Percentiles rank a stretch among this genome's conserved stretches.
Evolutionary conservation across 2,329 filamentous ascomycete genomes (phyloP).

Genomic region (Alternaria burnsii): DNA sequence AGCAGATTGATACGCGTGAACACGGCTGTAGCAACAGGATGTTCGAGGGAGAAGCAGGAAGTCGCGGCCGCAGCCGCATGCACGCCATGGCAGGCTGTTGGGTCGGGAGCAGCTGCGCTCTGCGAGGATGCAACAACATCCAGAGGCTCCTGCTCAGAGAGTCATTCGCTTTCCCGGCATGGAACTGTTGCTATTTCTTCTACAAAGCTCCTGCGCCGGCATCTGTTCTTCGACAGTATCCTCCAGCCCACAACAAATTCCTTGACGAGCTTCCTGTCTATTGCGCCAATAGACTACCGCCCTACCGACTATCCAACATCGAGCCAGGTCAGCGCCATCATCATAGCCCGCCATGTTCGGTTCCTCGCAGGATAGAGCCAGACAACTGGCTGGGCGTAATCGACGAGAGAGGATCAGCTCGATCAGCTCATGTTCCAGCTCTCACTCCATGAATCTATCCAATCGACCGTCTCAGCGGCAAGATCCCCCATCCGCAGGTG

Average conservation of each 20-base stretch:
- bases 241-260: conserved; percentile 11
- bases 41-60: background rate
- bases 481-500: background rate
- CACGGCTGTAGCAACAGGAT: background rate
- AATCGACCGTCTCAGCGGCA: conserved; percentile 18
- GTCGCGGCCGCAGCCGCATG: background rate
- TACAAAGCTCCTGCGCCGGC: background rate
- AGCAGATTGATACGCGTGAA: background rate
- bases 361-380: conserved; percentile 45
- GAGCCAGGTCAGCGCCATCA: conserved; percentile 9
- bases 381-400: conserved; percentile 45
- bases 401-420: conserved; percentile 39
- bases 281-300: background rate
- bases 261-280: conserved; percentile 5
- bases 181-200: background rate
- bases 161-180: background rate
- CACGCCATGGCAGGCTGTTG: background rate
- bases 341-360: conserved; percentile 40
- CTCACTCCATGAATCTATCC: conserved; percentile 26
- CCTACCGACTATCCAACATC: conserved; percentile 12
- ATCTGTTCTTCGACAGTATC: background rate
- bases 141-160: background rate
- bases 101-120: background rate
- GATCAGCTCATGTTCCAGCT: conserved; percentile 24
- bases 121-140: background rate